phyloP scores from a whole-genome alignment of 169 alveolate species.

The Plasmodium gallinaceum region DNA sequence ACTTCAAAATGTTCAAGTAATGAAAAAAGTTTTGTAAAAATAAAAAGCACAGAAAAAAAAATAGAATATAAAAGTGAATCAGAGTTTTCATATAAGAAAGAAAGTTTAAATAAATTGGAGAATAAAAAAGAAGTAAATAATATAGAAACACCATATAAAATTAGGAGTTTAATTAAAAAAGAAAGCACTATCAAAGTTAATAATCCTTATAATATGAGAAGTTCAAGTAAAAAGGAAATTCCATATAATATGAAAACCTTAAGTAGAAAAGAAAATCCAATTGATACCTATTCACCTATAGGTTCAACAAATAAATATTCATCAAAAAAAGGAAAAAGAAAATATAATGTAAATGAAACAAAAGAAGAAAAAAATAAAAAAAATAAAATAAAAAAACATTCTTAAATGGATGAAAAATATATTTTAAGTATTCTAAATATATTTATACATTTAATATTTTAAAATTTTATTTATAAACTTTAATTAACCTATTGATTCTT shows the following conservation, averaged over 20 bases:
- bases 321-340: conserved; percentile 32
- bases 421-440: no score
- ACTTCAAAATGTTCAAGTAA: neutral
- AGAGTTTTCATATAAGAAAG: neutral
- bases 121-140: neutral
- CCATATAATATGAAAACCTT: neutral
- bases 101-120: neutral
- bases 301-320: neutral
- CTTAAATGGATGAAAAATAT: neutral
- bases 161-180: neutral
- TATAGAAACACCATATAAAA: neutral
- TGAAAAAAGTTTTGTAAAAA: neutral
- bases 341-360: neutral
- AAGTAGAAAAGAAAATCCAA: neutral
- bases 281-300: neutral
- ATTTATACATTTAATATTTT: no score
- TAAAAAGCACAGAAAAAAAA: neutral
- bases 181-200: neutral
- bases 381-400: neutral
- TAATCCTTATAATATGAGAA: conserved; percentile 6
- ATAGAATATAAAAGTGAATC: neutral
- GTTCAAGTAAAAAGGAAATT: conserved; percentile 4
- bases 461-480: no score
- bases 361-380: conserved; percentile 15
- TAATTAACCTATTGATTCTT: no score